Percentiles rank a stretch among this genome's conserved stretches.
Conservation (phyloP, 1,284 basidiomycete species). For the Puccinia coronata region DNA sequence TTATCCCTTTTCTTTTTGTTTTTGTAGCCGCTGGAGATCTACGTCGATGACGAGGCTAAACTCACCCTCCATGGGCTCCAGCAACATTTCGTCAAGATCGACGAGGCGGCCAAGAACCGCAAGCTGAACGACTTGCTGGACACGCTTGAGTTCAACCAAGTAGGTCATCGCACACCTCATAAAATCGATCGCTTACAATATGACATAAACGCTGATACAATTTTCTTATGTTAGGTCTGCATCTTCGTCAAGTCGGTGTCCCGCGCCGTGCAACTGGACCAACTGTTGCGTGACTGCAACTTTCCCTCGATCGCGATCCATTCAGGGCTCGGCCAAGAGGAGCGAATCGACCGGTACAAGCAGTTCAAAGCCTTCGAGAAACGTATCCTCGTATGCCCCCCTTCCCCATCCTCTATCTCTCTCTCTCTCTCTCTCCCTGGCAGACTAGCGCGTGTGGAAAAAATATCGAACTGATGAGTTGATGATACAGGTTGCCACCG, state of each 20-base stretch:
- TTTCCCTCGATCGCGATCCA: conserved; percentile 98
- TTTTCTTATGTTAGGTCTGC: conserved; percentile 71
- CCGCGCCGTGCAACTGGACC: conserved; percentile 93
- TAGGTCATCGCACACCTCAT: conserved; percentile 57
- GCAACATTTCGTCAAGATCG: conserved; percentile 96
- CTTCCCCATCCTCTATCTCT: neutral
- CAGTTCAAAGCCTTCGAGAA: conserved; percentile 99
- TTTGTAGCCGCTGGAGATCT: conserved; percentile 90
- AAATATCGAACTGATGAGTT: too few relatives aligned
- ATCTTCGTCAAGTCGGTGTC: conserved; percentile 99
- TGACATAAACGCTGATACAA: neutral
- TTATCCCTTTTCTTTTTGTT: neutral
- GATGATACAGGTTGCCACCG: conserved; percentile 74
- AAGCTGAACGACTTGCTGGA: conserved; percentile 96
- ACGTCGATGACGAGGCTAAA: conserved; percentile 99
- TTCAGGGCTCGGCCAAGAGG: conserved; percentile 88
- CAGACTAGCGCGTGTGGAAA: too few relatives aligned
- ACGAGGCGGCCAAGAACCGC: conserved; percentile 93
- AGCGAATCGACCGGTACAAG: conserved; percentile 95
- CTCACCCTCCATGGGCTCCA: conserved; percentile 96
- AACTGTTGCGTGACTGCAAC: conserved; percentile 92
- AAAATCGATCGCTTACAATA: neutral
- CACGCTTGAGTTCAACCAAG: conserved; percentile 97
- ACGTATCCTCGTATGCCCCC: conserved; percentile 70
- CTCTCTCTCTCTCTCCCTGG: too few relatives aligned